Conservation (phyloP, 306 rosid genomes). For the Abrus pulchellus region DNA sequence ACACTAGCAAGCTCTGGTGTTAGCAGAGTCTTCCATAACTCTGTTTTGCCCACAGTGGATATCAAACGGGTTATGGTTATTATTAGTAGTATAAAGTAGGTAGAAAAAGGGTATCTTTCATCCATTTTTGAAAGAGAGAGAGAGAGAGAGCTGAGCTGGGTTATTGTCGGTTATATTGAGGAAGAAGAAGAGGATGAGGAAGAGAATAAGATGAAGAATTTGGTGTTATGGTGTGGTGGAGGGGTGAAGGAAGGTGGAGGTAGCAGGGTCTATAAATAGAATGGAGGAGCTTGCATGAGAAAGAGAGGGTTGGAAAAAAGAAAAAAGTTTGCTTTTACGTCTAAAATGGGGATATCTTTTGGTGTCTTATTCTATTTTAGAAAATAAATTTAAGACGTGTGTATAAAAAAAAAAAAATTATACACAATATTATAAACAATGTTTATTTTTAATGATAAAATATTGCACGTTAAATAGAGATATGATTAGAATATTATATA, state of each 20-base stretch:
- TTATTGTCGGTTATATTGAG: background rate
- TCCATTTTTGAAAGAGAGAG: conserved; percentile 52
- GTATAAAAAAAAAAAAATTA: no score
- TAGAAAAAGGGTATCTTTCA: conserved; percentile 38
- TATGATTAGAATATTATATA: no score
- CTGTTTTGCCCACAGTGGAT: conserved; percentile 55
- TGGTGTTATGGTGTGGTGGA: conserved; percentile 1
- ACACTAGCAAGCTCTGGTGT: conserved; percentile 38
- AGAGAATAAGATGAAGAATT: background rate
- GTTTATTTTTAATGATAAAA: no score
- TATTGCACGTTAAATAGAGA: no score
- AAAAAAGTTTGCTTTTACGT: no score
- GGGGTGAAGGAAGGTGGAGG: conserved; percentile 29
- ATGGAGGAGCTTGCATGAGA: conserved; percentile 47
- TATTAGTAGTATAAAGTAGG: conserved; percentile 46
- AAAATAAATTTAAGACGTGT: no score
- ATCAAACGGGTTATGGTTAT: conserved; percentile 54
- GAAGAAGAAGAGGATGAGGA: background rate
- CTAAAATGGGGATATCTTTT: no score
- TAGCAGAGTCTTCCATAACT: conserved; percentile 38
- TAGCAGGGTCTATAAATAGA: conserved; percentile 27
- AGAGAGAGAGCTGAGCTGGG: background rate
- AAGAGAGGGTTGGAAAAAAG: background rate
- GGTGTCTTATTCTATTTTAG: no score
- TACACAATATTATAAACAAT: no score